phyloP scores from a whole-genome alignment of 768 basidiomycete genomes.

The Boletus sp. region DNA sequence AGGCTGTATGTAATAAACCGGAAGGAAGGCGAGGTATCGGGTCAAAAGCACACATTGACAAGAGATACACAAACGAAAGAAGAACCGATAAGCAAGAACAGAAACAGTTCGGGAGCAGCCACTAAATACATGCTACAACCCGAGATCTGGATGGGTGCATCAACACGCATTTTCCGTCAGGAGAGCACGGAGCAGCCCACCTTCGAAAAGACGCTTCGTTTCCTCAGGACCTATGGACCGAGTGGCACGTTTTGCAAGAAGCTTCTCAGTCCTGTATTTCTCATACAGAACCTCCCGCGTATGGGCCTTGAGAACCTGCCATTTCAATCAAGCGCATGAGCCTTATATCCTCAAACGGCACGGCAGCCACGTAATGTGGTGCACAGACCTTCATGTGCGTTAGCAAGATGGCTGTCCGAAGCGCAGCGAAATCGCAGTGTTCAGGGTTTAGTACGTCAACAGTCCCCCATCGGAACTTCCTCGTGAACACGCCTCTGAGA shows the following conservation, averaged over 20 bases:
- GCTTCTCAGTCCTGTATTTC: constrained; percentile 87
- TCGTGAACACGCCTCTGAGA: constrained; percentile 68
- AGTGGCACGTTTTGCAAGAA: constrained; percentile 82
- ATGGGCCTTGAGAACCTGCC: constrained; percentile 71
- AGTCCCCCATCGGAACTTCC: constrained; percentile 86
- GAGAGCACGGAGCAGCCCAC: constrained; percentile 37
- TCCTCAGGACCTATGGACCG: constrained; percentile 73
- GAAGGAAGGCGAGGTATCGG: constrained; percentile 1
- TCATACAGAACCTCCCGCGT: constrained; percentile 93
- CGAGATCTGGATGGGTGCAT: constrained; percentile 39
- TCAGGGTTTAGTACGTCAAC: constrained; percentile 82
- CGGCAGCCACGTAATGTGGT: constrained; percentile 18
- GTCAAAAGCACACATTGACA: constrained; percentile 2
- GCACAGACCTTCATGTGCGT: constrained; percentile 76
- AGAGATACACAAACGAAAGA: constrained; percentile 7
- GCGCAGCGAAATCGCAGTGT: constrained; percentile 84
- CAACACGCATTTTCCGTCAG: constrained; percentile 24
- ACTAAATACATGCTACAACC: constrained; percentile 37
- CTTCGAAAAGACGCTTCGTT: constrained; percentile 68
- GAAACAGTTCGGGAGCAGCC: constrained; percentile 9
- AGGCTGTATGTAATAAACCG: constrained; percentile 9
- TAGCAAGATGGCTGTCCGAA: constrained; percentile 79
- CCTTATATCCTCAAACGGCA: constrained; percentile 8
- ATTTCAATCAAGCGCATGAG: constrained; percentile 7
- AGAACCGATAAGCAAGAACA: constrained; percentile 25